These are phyloP conservation scores for Ophiosphaerella narmari DNA, from an alignment of 2,329 filamentous ascomycete genomes.

Conservation along the genomic window DNA sequence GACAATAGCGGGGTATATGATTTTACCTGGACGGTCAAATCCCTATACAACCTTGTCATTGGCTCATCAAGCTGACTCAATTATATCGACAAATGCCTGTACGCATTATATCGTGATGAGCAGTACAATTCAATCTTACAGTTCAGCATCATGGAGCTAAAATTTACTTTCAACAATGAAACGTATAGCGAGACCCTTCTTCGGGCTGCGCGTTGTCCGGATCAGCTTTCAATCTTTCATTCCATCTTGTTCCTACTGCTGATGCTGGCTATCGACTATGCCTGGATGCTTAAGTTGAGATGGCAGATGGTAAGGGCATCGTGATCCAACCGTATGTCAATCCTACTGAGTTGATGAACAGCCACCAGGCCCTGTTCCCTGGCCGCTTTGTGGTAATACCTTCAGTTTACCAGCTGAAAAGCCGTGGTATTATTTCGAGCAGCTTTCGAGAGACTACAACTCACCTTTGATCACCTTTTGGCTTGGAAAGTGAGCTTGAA, in stretches of 20 bases:
- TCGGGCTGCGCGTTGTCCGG: too few species aligned
- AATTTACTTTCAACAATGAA: background rate
- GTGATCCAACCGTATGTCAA: background rate
- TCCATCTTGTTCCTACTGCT: background rate
- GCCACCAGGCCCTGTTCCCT: slow-evolving; percentile 61
- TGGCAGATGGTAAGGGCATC: slow-evolving; percentile 49
- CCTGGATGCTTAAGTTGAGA: slow-evolving; percentile 55
- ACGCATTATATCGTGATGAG: too few species aligned
- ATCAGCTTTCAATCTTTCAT: background rate
- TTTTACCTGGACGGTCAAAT: too few species aligned
- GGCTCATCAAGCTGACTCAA: too few species aligned
- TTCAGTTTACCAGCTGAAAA: slow-evolving; percentile 59
- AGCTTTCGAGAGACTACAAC: slow-evolving; percentile 56
- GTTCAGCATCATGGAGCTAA: background rate
- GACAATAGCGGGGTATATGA: too few species aligned
- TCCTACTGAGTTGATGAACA: slow-evolving; percentile 20
- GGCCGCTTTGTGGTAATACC: slow-evolving; percentile 61
- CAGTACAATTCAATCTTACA: too few species aligned
- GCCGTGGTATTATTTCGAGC: slow-evolving; percentile 63
- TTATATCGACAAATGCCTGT: too few species aligned
- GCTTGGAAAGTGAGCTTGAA: slow-evolving; percentile 46
- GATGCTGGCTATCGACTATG: slow-evolving; percentile 47
- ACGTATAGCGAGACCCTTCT: background rate
- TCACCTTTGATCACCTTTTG: slow-evolving; percentile 60
- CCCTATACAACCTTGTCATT: too few species aligned